Base-by-base conservation (phyloP, 2,329 filamentous ascomycete species). In the Trichophyton verrucosum region DNA sequence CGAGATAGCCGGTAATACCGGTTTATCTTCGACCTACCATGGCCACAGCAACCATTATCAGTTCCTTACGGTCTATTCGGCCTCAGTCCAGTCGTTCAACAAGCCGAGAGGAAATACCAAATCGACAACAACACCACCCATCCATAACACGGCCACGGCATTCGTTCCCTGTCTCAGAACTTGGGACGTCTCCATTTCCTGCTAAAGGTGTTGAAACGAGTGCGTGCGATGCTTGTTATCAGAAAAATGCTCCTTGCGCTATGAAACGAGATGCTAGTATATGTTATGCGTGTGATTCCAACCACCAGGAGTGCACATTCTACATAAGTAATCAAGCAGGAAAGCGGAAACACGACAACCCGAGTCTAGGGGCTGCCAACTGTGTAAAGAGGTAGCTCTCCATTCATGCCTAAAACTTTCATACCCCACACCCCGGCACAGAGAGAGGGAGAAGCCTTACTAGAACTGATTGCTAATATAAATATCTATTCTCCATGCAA, bases 221-320 rank as follows among this genome's bases (percentile, higher is more conserved):
- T 27, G 74, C 70, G 61, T 76, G 74, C 64, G 74, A 76, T 69
- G 74, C 73, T 57, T 76, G 74, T 66, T 68, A 75, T 60, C 72
- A 70, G 62, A 68, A 73, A 66, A 75, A 74, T 65, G 75, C 73
- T 66, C 70, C 73, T 17, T 75, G 74, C 66, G 73, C 74, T 17
- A 76, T 76, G 70, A 76, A 75, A 64, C 73, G 75, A 62, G 69
- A 71, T 64, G 70, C 74, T 63, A 74, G 75, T 61, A 75, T 75
- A 63, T 76, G 74, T 64, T 75, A 75, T 61, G 76, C 74, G 51
- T 76, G 74, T 61, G 73, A 76, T 59, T 76, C 75, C 44, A 74
- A 76, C 63, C 73, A 73, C 47, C 74, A 76, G 66, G 74, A 76
- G 30, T 76, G 74, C 64, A 76, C 74, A 6, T 76, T 76, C 61